Percentiles rank a stretch among this genome's conserved stretches.
phyloP scores from a whole-genome alignment of 805 yeast genomes.

The Candida manassasensis region DNA sequence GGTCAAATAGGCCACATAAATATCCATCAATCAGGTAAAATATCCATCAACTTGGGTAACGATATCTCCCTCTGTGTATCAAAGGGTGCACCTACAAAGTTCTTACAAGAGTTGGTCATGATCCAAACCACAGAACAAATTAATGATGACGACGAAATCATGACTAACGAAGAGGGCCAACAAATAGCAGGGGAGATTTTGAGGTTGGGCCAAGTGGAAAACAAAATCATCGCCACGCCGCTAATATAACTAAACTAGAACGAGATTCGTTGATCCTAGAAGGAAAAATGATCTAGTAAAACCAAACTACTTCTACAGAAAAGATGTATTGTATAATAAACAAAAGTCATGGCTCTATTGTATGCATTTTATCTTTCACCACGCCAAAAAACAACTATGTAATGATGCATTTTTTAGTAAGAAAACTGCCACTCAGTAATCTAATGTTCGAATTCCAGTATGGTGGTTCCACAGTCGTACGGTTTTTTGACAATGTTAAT shows the following conservation, averaged over 20 bases:
- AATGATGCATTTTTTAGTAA: no score
- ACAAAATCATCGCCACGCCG: slow-evolving; percentile 30
- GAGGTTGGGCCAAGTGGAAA: slow-evolving; percentile 28
- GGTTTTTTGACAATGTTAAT: no score
- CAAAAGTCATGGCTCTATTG: neutral
- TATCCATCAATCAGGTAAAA: slow-evolving; percentile 77
- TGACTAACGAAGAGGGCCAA: slow-evolving; percentile 20
- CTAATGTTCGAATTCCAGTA: no score
- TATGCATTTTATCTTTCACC: no score
- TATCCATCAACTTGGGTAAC: slow-evolving; percentile 70
- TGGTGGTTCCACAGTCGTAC: no score
- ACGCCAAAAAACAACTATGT: no score
- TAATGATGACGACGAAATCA: slow-evolving; percentile 16
- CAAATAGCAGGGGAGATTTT: slow-evolving; percentile 19
- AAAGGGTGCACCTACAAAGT: slow-evolving; percentile 63
- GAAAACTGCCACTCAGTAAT: no score
- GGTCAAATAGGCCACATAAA: slow-evolving; percentile 75
- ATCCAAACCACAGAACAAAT: slow-evolving; percentile 33
- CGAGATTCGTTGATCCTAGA: neutral
- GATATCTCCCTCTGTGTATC: slow-evolving; percentile 59
- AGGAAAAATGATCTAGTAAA: no score
- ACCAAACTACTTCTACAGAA: no score
- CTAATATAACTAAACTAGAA: slow-evolving; percentile 9
- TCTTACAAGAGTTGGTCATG: slow-evolving; percentile 69
- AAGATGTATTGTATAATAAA: neutral